Evolutionary conservation across 345 rosid species (phyloP).

Genomic region (Brassica juncea): DNA sequence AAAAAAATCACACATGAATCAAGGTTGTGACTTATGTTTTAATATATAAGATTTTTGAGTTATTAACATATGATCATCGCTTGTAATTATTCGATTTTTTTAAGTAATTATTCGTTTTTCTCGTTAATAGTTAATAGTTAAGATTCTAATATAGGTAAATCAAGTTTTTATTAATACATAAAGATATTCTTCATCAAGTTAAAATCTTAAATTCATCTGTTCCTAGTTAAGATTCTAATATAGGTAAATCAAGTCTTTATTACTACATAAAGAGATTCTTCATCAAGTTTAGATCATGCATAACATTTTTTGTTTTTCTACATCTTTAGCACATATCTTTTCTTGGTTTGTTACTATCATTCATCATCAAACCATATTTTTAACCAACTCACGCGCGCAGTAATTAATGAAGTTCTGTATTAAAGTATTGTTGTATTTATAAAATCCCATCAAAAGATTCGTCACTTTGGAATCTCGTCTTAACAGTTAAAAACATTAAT

Average conservation of each 20-base stretch:
- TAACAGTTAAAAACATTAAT: constrained; percentile 34
- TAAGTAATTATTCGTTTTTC: constrained; percentile 3
- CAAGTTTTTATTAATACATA: neutral
- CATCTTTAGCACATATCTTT: neutral
- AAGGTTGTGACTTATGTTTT: too few species aligned
- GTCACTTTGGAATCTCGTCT: constrained; percentile 30
- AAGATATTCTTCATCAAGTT: neutral
- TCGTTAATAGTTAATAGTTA: neutral
- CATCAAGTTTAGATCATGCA: neutral
- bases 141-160: constrained; percentile 5
- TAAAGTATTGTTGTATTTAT: neutral
- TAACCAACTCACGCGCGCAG: neutral
- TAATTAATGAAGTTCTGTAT: neutral
- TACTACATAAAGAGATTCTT: neutral
- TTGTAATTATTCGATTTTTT: constrained; percentile 3
- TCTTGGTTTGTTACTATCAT: neutral
- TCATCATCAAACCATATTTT: neutral
- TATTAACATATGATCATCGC: constrained; percentile 27
- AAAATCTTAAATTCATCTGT: neutral
- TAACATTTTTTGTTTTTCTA: neutral
- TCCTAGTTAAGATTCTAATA: constrained; percentile 1
- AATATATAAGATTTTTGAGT: too few species aligned
- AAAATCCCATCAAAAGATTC: constrained; percentile 13
- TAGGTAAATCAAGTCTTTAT: neutral
- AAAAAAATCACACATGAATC: too few species aligned